Evolutionary conservation across 2,329 filamentous ascomycete species (phyloP).

Genomic region (Cyanodermella asteris): DNA sequence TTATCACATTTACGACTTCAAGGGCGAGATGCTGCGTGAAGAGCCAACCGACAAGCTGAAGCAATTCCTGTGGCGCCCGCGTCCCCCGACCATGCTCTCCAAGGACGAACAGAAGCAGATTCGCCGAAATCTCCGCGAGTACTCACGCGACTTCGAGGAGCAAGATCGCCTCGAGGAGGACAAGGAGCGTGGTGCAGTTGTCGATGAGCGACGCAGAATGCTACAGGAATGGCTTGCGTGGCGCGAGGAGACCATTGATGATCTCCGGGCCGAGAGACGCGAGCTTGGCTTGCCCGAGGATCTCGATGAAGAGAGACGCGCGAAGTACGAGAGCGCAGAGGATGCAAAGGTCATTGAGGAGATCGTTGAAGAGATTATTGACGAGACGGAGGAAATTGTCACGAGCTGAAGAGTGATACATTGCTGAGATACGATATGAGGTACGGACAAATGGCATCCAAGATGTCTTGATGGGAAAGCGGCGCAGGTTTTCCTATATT

Average conservation of each 20-base stretch:
- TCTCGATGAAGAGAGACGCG: constrained; percentile 35
- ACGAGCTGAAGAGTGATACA: no score
- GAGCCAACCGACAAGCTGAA: constrained; percentile 93
- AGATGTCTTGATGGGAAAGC: no score
- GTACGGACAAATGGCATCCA: no score
- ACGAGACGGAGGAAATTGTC: constrained; percentile 68
- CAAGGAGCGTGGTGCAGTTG: constrained; percentile 79
- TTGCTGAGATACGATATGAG: no score
- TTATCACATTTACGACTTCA: constrained; percentile 96
- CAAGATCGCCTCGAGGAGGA: constrained; percentile 85
- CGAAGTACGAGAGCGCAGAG: constrained; percentile 36
- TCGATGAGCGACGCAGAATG: constrained; percentile 62
- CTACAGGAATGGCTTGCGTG: constrained; percentile 80
- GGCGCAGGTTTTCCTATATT: no score
- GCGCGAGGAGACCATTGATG: constrained; percentile 50
- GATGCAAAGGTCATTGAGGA: constrained; percentile 67
- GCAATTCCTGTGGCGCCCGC: constrained; percentile 86
- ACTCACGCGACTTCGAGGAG: constrained; percentile 84
- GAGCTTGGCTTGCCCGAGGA: constrained; percentile 44
- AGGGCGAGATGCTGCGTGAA: constrained; percentile 69
- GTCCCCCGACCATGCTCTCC: constrained; percentile 70
- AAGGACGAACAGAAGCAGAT: constrained; percentile 97
- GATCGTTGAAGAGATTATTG: constrained; percentile 59
- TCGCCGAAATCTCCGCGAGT: constrained; percentile 95
- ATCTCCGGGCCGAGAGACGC: constrained; percentile 50